These are phyloP conservation scores for Monosporozyma solicola DNA, from an alignment of 805 yeast species.

Conservation along the genomic window DNA sequence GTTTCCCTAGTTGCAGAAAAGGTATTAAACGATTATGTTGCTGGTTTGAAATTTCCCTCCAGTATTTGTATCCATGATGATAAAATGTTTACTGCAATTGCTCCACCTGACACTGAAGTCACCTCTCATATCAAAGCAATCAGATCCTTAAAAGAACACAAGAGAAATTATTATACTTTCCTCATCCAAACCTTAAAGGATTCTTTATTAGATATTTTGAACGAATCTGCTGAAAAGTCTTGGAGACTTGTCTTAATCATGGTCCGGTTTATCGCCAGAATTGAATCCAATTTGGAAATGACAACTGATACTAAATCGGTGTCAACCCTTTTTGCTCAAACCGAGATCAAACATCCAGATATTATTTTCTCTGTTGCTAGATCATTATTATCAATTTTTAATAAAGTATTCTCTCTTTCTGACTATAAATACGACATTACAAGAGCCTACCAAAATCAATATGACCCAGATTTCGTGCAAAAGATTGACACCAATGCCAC, in stretches of 20 bases:
- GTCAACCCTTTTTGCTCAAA: slow-evolving; percentile 37
- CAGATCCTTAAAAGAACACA: slow-evolving; percentile 51
- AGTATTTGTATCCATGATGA: slow-evolving; percentile 46
- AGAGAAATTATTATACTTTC: slow-evolving; percentile 37
- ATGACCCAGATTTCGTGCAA: slow-evolving; percentile 34
- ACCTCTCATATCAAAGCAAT: slow-evolving; percentile 51
- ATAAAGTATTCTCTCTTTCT: slow-evolving; percentile 39
- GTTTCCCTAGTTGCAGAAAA: slow-evolving; percentile 48
- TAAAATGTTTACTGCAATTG: slow-evolving; percentile 34
- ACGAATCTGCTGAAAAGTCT: slow-evolving; percentile 19
- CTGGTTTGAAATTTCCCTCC: slow-evolving; percentile 42
- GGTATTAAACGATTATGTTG: slow-evolving; percentile 37
- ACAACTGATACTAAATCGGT: slow-evolving; percentile 35
- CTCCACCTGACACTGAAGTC: slow-evolving; percentile 43
- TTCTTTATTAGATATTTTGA: slow-evolving; percentile 21
- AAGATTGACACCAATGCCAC: slow-evolving; percentile 36
- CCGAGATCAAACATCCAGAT: slow-evolving; percentile 60
- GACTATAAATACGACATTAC: slow-evolving; percentile 39
- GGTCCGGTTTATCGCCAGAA: slow-evolving; percentile 40
- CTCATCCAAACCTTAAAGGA: slow-evolving; percentile 39
- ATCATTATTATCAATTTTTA: slow-evolving; percentile 47
- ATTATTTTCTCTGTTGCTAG: slow-evolving; percentile 54
- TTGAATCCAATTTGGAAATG: slow-evolving; percentile 49
- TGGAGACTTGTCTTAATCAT: slow-evolving; percentile 52
- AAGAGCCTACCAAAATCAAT: slow-evolving; percentile 36